Base-by-base conservation (phyloP, 1,284 basidiomycete species). In the Fomitiporia mediterranea region DNA sequence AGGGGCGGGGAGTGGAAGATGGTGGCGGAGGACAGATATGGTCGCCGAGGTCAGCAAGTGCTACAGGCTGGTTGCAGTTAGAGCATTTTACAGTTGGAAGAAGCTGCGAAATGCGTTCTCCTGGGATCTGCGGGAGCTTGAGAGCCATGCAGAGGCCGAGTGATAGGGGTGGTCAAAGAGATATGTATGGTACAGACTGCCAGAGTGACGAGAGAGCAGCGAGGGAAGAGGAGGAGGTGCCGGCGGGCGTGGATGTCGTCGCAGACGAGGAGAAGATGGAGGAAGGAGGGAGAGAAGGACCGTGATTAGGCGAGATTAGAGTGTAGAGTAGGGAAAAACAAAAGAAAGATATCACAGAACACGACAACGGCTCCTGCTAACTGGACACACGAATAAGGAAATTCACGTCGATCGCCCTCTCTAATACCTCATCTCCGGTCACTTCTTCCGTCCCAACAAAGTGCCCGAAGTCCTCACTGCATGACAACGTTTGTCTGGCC, bases 21-120 rank as follows among this genome's bases (percentile, higher is more conserved):
- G 55, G 54, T 27, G 44, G 53, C 66, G 57, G 55, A n/a, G 56
- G 34, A 35, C 58, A 60, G 40, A 56, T 51, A 27, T 56, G 58
- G 23, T 56, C 58, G 17, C 54, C 55, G 39, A 60, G 58, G 13
- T 56, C 55, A 25, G 49, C 30, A n/a, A 56, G 51, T 27, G 46
- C 65, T 37, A 94, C 88, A 2, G 80, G 81, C 28, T 74, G 71
- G 62, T 74, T 72, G 68, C 91, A 94, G 38, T 74, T 85, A 2
- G 89, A 90, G 69, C 91, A 94, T 67, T 87, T 94, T 59, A 93
- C 86, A 1, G 82, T 78, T 2, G 91, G 89, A 15, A 94, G 75
- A 51, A 86, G 68, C 69, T 91, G 84, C n/a, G 89, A 91, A 42
- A 86, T 81, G 27, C 86, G 75, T 55, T 59, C 57, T 15, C 47